phyloP scores from a whole-genome alignment of 106 monocot species.

The Triglochin maritima region DNA sequence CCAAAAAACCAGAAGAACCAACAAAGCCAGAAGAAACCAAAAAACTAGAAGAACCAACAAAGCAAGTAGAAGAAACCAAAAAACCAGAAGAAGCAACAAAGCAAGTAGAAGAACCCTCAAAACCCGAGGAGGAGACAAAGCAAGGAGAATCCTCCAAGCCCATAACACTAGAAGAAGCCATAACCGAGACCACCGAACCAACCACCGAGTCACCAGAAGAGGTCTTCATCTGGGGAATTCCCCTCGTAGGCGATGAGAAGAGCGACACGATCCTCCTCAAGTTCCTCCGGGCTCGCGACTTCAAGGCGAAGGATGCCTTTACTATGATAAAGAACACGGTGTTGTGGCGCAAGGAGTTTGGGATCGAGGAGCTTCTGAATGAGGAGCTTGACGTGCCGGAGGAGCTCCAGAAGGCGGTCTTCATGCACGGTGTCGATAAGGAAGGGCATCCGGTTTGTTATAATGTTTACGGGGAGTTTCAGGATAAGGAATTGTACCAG shows the following conservation, averaged over 20 bases:
- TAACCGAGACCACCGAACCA: not conserved
- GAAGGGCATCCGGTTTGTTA: constrained; percentile 56
- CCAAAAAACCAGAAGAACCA: too few species aligned
- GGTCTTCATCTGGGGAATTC: constrained; percentile 18
- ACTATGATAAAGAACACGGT: constrained; percentile 20
- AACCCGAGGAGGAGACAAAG: too few species aligned
- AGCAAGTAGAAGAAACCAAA: too few species aligned
- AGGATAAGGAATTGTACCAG: constrained; percentile 37
- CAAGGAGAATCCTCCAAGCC: too few species aligned
- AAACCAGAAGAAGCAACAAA: too few species aligned
- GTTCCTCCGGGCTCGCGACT: constrained; percentile 26
- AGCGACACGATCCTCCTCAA: constrained; percentile 29
- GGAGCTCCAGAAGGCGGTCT: constrained; percentile 25
- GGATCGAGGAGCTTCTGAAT: constrained; percentile 18
- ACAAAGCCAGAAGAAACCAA: too few species aligned
- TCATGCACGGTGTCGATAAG: constrained; percentile 31
- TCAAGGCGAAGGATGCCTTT: constrained; percentile 27
- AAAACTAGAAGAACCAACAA: too few species aligned
- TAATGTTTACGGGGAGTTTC: constrained; percentile 52
- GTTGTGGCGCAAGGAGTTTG: constrained; percentile 25
- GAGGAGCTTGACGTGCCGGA: constrained; percentile 21
- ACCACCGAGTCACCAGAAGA: constrained; percentile 6
- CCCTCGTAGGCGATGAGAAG: constrained; percentile 14
- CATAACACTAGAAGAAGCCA: not conserved
- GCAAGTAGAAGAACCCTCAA: too few species aligned